These are phyloP conservation scores for Sporothrix brunneoviolacea DNA, from an alignment of 2,329 filamentous ascomycete genomes.

Conservation along the genomic window DNA sequence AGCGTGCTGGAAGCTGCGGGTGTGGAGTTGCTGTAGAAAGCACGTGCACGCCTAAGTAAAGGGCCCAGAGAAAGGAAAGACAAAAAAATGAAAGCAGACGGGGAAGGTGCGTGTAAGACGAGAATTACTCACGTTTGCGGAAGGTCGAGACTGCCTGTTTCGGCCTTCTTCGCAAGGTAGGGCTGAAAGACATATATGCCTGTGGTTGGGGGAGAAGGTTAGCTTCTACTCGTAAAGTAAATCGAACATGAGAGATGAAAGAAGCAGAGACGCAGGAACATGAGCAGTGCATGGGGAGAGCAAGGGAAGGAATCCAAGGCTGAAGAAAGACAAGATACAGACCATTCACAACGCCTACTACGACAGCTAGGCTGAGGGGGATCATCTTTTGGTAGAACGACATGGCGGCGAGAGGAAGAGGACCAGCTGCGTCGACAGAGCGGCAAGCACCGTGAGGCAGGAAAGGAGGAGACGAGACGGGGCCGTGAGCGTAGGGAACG, in stretches of 20 bases:
- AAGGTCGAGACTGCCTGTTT: not conserved
- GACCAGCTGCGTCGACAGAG: not conserved
- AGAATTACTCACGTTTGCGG: slow-evolving; percentile 3
- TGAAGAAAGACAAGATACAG: not conserved
- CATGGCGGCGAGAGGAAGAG: slow-evolving; percentile 12
- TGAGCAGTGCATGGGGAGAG: not conserved
- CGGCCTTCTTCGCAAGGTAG: slow-evolving; percentile 8
- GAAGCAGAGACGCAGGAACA: no score
- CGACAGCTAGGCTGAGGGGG: slow-evolving; percentile 24
- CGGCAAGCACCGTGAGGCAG: not conserved
- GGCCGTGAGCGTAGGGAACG: no score
- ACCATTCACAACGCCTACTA: slow-evolving; percentile 29
- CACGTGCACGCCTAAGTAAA: not conserved
- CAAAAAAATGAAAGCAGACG: not conserved
- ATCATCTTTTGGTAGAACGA: slow-evolving; percentile 14
- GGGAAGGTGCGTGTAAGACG: not conserved
- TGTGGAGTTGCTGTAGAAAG: not conserved
- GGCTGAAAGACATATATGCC: slow-evolving; percentile 19
- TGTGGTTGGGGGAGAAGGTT: not conserved
- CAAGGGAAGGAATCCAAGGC: not conserved
- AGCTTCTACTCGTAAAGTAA: not conserved
- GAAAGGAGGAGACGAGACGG: not conserved
- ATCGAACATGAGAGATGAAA: no score
- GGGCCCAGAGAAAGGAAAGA: not conserved
- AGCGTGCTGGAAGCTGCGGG: not conserved